Base-by-base conservation (phyloP, 768 basidiomycete species). In the Rhizopogon vinicolor region DNA sequence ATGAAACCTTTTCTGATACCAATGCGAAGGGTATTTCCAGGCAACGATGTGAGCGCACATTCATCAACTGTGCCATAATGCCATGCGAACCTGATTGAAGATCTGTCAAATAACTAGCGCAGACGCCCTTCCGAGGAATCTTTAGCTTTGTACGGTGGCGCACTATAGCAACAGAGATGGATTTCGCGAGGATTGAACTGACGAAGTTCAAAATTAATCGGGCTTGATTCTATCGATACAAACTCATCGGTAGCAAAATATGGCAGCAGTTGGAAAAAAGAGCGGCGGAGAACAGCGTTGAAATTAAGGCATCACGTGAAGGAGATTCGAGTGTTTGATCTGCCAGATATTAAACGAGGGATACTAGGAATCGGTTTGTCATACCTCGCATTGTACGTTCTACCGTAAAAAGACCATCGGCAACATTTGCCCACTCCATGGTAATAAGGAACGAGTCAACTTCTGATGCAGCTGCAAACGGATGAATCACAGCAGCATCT, bases 91-190 rank as follows among this genome's bases (percentile, higher is more conserved):
- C 7, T 33, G 9, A 8, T 33, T 33, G 22, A 22, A 22, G 1
- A 22, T 22, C 22, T 22, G 22, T 22, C 22, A 22, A 22, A 22
- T 22, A 22, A 22, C 31, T 44, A 75, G 71, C 28, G 57, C 91
- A 93, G 1, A 95, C 79, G 1, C 96, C 96, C 58, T 78, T 78
- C 33, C 95, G 75, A 0, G 89, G 25, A 5, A 5, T 88, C 63
- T 86, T 90, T 18, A 98, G 76, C 58, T 84, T 87, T 1, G 95
- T 98, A 44, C 81, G 79, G 67, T 97, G 98, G 61, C 85, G 82
- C 37, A 99, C 92, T 52, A 98, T 86, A 0, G 94, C 96, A 28
- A 97, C 79, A 98, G 79, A 53, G 25, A 25, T 98, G 90, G 3
- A 98, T 77, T 63, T 85, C 77, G 13, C 76, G 76, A 2, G 86